Percentiles rank a stretch among this genome's conserved stretches.
These are phyloP conservation scores for Begonia peltatifolia DNA, from an alignment of 306 rosid species.

Conservation along the genomic window DNA sequence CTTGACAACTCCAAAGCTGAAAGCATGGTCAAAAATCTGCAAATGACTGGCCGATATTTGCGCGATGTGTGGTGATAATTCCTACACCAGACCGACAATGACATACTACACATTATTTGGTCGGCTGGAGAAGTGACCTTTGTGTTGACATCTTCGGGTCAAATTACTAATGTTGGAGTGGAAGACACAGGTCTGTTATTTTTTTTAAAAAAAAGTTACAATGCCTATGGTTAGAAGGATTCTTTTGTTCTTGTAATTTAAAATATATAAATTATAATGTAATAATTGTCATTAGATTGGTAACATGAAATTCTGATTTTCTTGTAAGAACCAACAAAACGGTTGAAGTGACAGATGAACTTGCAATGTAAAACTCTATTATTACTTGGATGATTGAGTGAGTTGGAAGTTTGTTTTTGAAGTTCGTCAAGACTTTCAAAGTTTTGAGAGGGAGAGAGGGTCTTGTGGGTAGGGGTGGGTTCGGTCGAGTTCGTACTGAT, in stretches of 20 bases:
- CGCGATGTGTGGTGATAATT: conserved; percentile 79
- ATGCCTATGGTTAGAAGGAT: conserved; percentile 13
- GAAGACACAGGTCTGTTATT: conserved; percentile 8
- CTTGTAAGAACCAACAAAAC: conserved; percentile 35
- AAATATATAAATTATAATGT: conserved; percentile 5
- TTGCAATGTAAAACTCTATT: no score
- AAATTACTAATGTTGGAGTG: conserved; percentile 3
- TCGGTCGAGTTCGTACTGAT: no score
- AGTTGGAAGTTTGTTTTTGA: no score
- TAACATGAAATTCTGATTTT: conserved; percentile 12
- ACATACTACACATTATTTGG: background rate
- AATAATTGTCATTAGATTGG: conserved; percentile 26
- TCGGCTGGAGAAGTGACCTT: conserved; percentile 11
- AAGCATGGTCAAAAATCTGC: conserved; percentile 85
- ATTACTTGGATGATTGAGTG: no score
- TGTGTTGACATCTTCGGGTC: conserved; percentile 1
- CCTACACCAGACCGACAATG: background rate
- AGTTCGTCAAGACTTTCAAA: no score
- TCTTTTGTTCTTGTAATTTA: conserved; percentile 45
- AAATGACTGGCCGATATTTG: conserved; percentile 71
- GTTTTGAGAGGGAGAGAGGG: no score
- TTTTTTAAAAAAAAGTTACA: background rate
- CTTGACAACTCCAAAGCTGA: conserved; percentile 79
- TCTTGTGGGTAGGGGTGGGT: no score
- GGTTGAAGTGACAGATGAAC: conserved; percentile 25